Evolutionary conservation across 2,329 filamentous ascomycete genomes (phyloP).

Genomic region (Claviceps maximensis): DNA sequence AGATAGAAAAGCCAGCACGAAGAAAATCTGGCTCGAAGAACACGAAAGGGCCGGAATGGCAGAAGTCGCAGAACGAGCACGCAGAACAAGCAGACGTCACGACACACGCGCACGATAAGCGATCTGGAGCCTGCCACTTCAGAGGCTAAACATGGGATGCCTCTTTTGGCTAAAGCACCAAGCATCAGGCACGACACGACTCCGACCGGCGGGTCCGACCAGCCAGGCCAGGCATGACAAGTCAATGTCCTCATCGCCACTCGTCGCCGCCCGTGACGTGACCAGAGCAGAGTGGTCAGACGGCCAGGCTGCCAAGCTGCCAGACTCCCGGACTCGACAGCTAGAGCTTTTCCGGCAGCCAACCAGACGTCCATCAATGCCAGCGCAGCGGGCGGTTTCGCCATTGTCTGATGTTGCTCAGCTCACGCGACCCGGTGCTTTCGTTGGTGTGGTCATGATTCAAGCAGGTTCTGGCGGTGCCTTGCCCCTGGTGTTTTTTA

Average conservation of each 20-base stretch:
- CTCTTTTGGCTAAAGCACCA: slow-evolving; percentile 3
- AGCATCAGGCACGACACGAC: background rate
- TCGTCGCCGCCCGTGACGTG: background rate
- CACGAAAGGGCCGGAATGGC: background rate
- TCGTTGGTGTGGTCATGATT: slow-evolving; percentile 1
- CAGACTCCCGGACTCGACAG: background rate
- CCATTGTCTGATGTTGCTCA: background rate
- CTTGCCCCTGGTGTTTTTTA: too few relatives aligned
- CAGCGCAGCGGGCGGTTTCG: background rate
- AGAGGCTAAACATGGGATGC: background rate
- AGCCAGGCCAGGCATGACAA: background rate
- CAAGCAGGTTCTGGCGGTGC: background rate
- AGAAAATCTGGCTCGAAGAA: too few relatives aligned
- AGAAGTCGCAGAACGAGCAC: background rate
- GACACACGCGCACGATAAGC: background rate
- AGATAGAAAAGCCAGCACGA: background rate
- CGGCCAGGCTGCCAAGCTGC: background rate
- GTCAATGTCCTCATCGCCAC: slow-evolving; percentile 1
- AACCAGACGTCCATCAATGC: background rate
- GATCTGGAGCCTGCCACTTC: background rate
- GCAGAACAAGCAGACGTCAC: background rate
- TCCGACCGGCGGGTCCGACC: slow-evolving; percentile 6
- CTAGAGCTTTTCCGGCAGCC: slow-evolving; percentile 5
- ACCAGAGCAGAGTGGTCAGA: too few relatives aligned
- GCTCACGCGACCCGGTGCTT: background rate